Base-by-base conservation (phyloP, 225 moss, liverwort and hornwort genomes). In the Bryoerythrophyllum caledonicum region DNA sequence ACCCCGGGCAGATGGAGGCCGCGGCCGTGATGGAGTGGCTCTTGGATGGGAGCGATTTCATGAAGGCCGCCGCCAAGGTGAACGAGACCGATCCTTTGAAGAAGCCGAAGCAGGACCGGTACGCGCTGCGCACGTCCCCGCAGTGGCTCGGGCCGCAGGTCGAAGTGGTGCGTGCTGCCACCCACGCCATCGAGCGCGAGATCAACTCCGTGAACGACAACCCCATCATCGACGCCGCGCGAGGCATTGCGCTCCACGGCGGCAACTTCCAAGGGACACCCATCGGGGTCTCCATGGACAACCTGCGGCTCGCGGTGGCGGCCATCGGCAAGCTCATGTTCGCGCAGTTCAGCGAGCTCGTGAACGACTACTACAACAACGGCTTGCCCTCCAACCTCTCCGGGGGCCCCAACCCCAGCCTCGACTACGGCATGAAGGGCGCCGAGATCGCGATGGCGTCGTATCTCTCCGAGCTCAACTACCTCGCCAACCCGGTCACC, bases 181-280 rank as follows among this genome's bases (percentile, higher is more conserved):
- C 79, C 0, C 79, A 79, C 59, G 56, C 65, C 21, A 73, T 81
- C 3, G 76, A 89, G 71, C 74, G 86, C 1, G 89, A 89, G 79
- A 89, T 89, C 58, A 89, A 89, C 67, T 89, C 88, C 5, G 86
- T 89, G 65, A 86, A 86, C 60, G 86, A 89, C 76, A 86, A 89
- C 71, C 86, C 88, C 3, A 77, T 89, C 63, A 83, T 89, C 72
- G 83, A 86, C 55, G 88, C 67, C 19, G 81, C 81, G 0, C 21
- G 74, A 5, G 77, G 72, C 6, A 82, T 67, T 12, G 78, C 82
- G 0, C 77, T 78, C 5, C 68, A 78, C 28, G 78, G 82, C 1
- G 82, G 82, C 3, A 82, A 82, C 44, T 81, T 81, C 57, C 81
- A 81, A 4, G 41, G 81, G 1, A 81, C 77, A 17, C 81, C 81